Evolutionary conservation across 805 yeast genomes (phyloP).

Genomic region (Metschnikowia santaceciliae): DNA sequence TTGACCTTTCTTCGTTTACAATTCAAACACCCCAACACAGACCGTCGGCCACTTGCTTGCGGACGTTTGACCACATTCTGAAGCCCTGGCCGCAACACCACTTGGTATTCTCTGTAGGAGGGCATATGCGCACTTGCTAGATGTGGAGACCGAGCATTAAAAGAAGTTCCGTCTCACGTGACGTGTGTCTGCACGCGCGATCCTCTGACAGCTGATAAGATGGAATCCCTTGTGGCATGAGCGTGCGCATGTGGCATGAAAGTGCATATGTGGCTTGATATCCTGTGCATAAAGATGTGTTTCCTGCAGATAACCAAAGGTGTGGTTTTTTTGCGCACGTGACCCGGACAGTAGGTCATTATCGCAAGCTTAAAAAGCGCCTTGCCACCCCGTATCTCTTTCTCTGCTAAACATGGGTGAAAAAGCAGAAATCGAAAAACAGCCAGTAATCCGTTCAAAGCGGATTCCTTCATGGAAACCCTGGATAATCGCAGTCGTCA

Average conservation of each 20-base stretch:
- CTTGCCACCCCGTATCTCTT: neutral
- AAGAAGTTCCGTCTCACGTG: neutral
- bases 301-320: no score
- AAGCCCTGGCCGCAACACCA: conserved; percentile 6
- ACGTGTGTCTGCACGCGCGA: neutral
- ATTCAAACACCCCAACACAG: conserved; percentile 11
- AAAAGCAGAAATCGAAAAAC: neutral
- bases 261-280: neutral
- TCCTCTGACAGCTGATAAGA: neutral
- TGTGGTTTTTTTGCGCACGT: neutral
- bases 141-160: neutral
- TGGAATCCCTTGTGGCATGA: neutral
- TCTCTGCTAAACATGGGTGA: neutral
- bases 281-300: no score
- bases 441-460: neutral
- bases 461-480: neutral
- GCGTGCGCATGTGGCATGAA: neutral
- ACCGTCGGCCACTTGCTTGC: neutral
- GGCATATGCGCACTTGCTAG: neutral
- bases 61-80: neutral
- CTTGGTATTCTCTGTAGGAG: conserved; percentile 11
- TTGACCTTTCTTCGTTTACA: conserved; percentile 15
- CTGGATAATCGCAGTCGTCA: no score
- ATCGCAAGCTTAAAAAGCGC: neutral
- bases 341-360: neutral